Base-by-base conservation (phyloP, 768 basidiomycete genomes). In the Amanita pallidorosea region DNA sequence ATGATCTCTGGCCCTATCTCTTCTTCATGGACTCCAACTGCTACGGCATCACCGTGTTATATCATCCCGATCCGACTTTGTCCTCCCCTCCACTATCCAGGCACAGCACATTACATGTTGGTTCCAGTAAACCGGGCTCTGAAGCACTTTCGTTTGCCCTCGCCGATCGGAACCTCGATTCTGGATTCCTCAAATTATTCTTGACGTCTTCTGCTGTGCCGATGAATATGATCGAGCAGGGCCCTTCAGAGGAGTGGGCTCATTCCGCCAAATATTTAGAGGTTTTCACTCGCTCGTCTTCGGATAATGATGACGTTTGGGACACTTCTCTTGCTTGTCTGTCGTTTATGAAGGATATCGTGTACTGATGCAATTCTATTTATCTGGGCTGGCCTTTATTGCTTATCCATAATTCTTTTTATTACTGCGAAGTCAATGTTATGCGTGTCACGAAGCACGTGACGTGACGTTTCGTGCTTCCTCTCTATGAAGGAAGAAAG, bases 1-100 rank as follows among this genome's bases (percentile, higher is more conserved):
- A 62, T 51, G 74, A 78, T 58, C 70, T 83, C 25, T 83, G 80
- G 80, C 79, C 81, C 29, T 80, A 79, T 59, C 67, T 83, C 31
- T 71, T 72, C 1, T 80, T 76, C 59, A 76, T 83, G 76, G 78
- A 82, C 57, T 72, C 77, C 2, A 72, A 69, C 49, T 73, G 68
- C 36, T 75, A 80, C 53, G 70, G 68, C 46, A 77, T 78, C 54
- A 74, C 71, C 49, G 67, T 79, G 50, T 61, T 81, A n/a, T 79
- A 79, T 60, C 74, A 74, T 44, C 75, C 80, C 5, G 69, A 67
- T 41, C 63, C 67, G 8, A 62, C 64, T 31, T 45, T 60, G 15
- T 47, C 55, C 9, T 38, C 47, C n/a, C 66, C 79, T 6, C 79
- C 78, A 13, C 69, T 81, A 37, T 69, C 62, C 7, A 67, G 64